Percentiles rank a stretch among this genome's conserved stretches.
phyloP scores from a whole-genome alignment of 116 monocot genomes.

The Posidonia oceanica region DNA sequence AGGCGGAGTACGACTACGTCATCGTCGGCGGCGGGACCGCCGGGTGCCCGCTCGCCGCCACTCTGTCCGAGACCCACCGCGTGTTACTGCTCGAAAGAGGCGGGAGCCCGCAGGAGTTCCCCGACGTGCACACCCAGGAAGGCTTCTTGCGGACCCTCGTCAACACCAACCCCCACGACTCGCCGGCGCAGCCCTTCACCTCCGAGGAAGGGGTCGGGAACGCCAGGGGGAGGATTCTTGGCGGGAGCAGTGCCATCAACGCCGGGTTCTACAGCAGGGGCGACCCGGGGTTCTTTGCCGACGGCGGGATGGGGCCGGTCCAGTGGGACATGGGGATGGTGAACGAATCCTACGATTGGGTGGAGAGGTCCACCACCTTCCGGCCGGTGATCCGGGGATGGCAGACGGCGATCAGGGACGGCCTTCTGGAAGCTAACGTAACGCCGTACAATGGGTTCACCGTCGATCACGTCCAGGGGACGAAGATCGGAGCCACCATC shows the following conservation, averaged over 20 bases:
- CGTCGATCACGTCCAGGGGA: conserved; percentile 51
- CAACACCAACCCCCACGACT: conserved; percentile 25
- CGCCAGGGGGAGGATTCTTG: conserved; percentile 80
- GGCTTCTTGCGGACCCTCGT: conserved; percentile 63
- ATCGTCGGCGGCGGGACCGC: conserved; percentile 79
- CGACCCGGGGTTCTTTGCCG: conserved; percentile 38
- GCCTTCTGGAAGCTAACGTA: conserved; percentile 43
- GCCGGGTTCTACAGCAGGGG: conserved; percentile 92
- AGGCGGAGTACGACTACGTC: conserved; percentile 81
- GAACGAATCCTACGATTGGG: conserved; percentile 55
- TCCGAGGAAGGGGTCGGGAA: conserved; percentile 88
- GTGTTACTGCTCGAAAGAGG: conserved; percentile 83
- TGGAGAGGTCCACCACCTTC: conserved; percentile 49
- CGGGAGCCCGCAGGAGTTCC: conserved; percentile 57
- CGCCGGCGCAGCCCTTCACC: conserved; percentile 58
- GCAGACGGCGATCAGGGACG: conserved; percentile 60
- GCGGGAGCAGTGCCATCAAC: conserved; percentile 69
- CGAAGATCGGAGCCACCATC: conserved; percentile 69
- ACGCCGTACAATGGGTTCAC: conserved; percentile 70
- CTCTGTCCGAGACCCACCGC: conserved; percentile 45
- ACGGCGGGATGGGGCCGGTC: conserved; percentile 5
- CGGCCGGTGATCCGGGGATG: conserved; percentile 42
- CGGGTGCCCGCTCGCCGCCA: conserved; percentile 84
- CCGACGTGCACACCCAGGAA: conserved; percentile 35
- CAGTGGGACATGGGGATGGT: conserved; percentile 28